These are phyloP conservation scores for Hemisphaericaspora xylanilytica DNA, from an alignment of 1,139 yeast species.

Conservation along the genomic window DNA sequence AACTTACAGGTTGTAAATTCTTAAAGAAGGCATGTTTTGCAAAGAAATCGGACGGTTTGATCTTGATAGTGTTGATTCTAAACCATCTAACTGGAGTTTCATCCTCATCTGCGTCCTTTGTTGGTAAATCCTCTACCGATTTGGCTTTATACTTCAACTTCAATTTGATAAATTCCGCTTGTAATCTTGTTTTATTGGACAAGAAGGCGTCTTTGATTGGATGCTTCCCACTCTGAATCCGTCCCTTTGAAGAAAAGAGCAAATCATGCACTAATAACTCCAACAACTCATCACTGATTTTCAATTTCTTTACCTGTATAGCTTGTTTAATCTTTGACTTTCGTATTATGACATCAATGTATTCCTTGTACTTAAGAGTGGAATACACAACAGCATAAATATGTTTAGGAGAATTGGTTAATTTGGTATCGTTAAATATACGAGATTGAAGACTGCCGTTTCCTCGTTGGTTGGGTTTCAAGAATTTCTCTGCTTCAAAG, in stretches of 20 bases:
- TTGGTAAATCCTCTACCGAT: conserved; percentile 33
- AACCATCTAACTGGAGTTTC: conserved; percentile 90
- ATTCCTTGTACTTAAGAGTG: conserved; percentile 66
- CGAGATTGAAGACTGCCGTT: conserved; percentile 60
- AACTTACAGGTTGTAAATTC: conserved; percentile 47
- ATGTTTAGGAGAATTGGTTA: conserved; percentile 63
- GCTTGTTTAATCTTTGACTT: conserved; percentile 60
- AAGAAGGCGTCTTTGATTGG: conserved; percentile 81
- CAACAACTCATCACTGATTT: conserved; percentile 49
- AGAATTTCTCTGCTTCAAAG: conserved; percentile 56
- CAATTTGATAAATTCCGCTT: conserved; percentile 76
- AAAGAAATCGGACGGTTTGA: conserved; percentile 39
- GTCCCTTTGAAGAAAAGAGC: conserved; percentile 68
- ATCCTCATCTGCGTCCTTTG: conserved; percentile 41
- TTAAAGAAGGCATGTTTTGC: conserved; percentile 39
- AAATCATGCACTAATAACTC: conserved; percentile 77
- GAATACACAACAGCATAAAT: conserved; percentile 80
- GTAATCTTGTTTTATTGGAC: conserved; percentile 72
- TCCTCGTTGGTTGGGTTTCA: conserved; percentile 21
- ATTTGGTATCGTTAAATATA: conserved; percentile 52
- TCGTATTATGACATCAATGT: conserved; percentile 58
- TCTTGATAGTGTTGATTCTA: conserved; percentile 61
- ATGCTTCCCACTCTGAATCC: conserved; percentile 88
- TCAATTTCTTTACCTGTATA: conserved; percentile 31
- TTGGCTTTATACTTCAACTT: conserved; percentile 66